Evolutionary conservation across 176 grass and related monocot genomes (phyloP).

Genomic region (Poa pratensis): DNA sequence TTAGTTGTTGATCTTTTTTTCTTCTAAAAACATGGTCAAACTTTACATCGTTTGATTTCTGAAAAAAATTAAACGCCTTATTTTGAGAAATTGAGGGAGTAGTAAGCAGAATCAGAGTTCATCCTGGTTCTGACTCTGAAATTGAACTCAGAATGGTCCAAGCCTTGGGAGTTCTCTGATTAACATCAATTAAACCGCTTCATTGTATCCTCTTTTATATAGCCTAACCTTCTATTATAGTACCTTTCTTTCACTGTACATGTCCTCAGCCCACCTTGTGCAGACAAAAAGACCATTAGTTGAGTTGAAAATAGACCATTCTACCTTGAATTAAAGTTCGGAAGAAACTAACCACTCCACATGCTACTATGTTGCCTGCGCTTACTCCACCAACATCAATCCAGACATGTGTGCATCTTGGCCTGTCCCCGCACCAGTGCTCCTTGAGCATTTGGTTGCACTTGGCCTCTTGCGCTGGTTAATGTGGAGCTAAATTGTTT

Average conservation of each 20-base stretch:
- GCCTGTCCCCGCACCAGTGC: background rate
- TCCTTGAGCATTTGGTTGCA: background rate
- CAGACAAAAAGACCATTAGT: background rate
- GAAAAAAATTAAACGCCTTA: too few species aligned
- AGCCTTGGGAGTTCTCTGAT: background rate
- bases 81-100: background rate
- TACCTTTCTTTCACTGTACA: background rate
- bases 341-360: slow-evolving; percentile 11
- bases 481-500: slow-evolving; percentile 1
- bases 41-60: too few species aligned
- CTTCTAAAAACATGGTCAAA: too few species aligned
- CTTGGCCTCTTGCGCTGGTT: slow-evolving; percentile 3
- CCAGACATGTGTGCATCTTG: background rate
- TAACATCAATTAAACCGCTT: background rate
- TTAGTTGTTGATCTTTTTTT: too few species aligned
- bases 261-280: background rate
- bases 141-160: slow-evolving; percentile 12
- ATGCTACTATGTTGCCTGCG: background rate
- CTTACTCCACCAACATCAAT: slow-evolving; percentile 17
- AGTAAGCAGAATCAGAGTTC: background rate
- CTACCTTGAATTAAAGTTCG: background rate
- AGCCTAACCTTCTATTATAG: background rate
- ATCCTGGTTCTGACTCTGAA: slow-evolving; percentile 22
- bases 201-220: background rate
- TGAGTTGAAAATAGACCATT: background rate